phyloP scores from a whole-genome alignment of 352 stramenopile species.

The Phytophthora pistaciae region DNA sequence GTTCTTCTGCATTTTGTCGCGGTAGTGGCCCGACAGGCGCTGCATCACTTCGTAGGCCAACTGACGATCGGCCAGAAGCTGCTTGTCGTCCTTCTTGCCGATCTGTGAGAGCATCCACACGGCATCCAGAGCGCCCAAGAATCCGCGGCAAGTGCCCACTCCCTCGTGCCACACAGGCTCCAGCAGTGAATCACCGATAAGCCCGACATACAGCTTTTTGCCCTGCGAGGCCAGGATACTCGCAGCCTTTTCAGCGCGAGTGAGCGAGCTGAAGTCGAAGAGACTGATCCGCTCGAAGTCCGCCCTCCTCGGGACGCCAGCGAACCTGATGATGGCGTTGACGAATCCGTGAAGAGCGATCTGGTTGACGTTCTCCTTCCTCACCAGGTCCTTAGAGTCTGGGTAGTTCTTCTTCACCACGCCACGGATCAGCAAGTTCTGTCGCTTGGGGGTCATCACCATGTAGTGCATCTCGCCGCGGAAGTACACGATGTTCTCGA shows the following conservation, averaged over 20 bases:
- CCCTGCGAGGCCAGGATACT: constrained; percentile 59
- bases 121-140: constrained; percentile 74
- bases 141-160: constrained; percentile 78
- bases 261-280: constrained; percentile 82
- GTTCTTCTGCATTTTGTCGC: constrained; percentile 77
- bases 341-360: constrained; percentile 61
- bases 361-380: constrained; percentile 64
- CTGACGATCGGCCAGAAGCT: constrained; percentile 70
- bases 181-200: constrained; percentile 79
- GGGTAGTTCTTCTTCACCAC: constrained; percentile 72
- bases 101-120: constrained; percentile 78
- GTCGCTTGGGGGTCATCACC: constrained; percentile 77
- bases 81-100: constrained; percentile 63
- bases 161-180: constrained; percentile 87
- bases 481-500: constrained; percentile 89
- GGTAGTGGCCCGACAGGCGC: constrained; percentile 67
- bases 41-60: constrained; percentile 71
- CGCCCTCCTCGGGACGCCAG: constrained; percentile 60
- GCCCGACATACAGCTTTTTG: constrained; percentile 79
- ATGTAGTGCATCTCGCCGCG: constrained; percentile 86
- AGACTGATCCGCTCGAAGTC: constrained; percentile 67
- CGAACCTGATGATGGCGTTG: constrained; percentile 65
- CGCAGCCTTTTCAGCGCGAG: constrained; percentile 66
- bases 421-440: constrained; percentile 64
- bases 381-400: constrained; percentile 58